phyloP scores from a whole-genome alignment of 768 basidiomycete species.

The Terana coerulea region DNA sequence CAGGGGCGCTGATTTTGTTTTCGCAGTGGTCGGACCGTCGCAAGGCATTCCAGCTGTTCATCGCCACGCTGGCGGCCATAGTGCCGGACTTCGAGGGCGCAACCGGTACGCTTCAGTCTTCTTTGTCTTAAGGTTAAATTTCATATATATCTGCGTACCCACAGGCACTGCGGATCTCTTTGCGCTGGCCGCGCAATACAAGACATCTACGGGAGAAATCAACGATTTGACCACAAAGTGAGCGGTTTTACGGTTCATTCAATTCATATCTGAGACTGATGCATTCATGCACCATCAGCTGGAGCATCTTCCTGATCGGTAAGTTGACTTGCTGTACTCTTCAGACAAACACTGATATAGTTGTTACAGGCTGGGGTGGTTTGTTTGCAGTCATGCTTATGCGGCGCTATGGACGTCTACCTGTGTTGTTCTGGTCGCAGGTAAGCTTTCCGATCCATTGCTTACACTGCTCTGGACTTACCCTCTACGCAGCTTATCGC shows the following conservation, averaged over 20 bases:
- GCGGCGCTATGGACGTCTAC: constrained; percentile 55
- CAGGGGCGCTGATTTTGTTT: neutral
- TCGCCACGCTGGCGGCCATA: constrained; percentile 55
- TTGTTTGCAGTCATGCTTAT: constrained; percentile 55
- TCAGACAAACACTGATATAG: neutral
- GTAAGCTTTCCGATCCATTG: constrained; percentile 23
- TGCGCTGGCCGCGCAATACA: constrained; percentile 44
- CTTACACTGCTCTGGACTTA: neutral
- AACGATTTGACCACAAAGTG: constrained; percentile 52
- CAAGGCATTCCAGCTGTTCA: constrained; percentile 48
- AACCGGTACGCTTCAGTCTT: constrained; percentile 36
- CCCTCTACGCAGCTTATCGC: constrained; percentile 35
- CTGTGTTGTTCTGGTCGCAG: constrained; percentile 67
- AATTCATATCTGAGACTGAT: neutral
- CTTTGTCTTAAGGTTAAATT: neutral
- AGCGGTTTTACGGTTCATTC: neutral
- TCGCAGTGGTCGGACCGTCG: constrained; percentile 44
- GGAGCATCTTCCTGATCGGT: constrained; percentile 53
- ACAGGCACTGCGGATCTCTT: constrained; percentile 58
- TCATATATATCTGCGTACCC: neutral
- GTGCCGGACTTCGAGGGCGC: constrained; percentile 62
- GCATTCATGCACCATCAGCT: constrained; percentile 29
- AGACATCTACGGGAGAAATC: constrained; percentile 48
- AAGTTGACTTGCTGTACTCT: no score
- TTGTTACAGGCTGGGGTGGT: constrained; percentile 44